Conservation (phyloP, 352 stramenopile species). For the Pythium plurisporium region DNA sequence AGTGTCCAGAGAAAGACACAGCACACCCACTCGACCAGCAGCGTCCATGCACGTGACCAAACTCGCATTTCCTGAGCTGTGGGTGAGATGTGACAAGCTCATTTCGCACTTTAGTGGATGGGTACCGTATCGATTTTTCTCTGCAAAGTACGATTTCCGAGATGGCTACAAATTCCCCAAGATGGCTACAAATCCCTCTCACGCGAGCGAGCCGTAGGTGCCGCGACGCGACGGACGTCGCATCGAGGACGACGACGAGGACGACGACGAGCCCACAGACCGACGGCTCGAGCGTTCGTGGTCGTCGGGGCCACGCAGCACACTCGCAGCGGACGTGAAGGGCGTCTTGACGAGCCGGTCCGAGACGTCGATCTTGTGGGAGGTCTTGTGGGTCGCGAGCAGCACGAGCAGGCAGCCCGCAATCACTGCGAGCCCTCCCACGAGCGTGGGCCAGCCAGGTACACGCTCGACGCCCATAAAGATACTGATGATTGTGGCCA, state of each 20-base stretch:
- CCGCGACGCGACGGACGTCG: not conserved
- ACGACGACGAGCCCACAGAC: not conserved
- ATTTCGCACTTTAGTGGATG: too few relatives aligned
- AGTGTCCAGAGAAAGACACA: not conserved
- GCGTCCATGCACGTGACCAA: not conserved
- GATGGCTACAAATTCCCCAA: too few relatives aligned
- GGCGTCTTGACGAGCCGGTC: constrained; percentile 26
- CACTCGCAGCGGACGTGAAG: constrained; percentile 3
- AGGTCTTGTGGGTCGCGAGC: constrained; percentile 29
- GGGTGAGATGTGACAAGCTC: not conserved
- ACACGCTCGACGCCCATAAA: constrained; percentile 32
- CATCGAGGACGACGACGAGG: not conserved
- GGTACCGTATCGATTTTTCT: too few relatives aligned
- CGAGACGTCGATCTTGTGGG: constrained; percentile 35
- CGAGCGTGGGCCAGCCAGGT: constrained; percentile 33
- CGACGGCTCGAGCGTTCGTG: not conserved
- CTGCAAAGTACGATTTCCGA: too few relatives aligned
- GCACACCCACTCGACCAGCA: not conserved
- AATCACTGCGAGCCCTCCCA: constrained; percentile 36
- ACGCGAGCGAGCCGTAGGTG: constrained; percentile 9
- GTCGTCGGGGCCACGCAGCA: not conserved
- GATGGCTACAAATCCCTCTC: too few relatives aligned
- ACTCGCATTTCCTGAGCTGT: not conserved
- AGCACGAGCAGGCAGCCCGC: constrained; percentile 42
- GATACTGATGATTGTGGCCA: constrained; percentile 46